These are phyloP conservation scores for Boletus vermiculosoides DNA, from an alignment of 768 basidiomycete genomes.

Conservation along the genomic window DNA sequence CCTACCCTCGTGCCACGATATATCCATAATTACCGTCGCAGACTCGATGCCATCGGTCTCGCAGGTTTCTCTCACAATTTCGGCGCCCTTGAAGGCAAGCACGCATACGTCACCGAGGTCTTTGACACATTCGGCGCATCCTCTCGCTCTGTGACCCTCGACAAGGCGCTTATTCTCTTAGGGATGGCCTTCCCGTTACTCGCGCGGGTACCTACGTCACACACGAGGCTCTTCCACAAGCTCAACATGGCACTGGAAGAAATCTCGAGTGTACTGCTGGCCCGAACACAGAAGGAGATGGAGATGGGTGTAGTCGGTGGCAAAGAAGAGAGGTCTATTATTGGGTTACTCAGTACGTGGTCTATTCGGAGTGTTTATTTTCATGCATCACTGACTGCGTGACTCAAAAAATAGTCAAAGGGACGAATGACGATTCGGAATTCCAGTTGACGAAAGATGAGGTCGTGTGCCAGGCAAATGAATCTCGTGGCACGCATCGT, in stretches of 20 bases:
- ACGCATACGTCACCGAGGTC: conserved; percentile 23
- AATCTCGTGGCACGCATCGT: too few relatives aligned
- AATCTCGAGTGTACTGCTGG: conserved; percentile 41
- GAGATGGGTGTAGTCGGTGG: conserved; percentile 21
- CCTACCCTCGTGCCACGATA: too few relatives aligned
- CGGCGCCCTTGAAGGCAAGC: conserved; percentile 48
- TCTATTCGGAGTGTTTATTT: conserved; percentile 16
- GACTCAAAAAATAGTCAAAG: too few relatives aligned
- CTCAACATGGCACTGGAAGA: conserved; percentile 36
- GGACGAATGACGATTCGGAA: conserved; percentile 14
- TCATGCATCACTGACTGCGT: background rate
- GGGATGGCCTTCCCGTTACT: conserved; percentile 38
- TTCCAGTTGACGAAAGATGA: conserved; percentile 27
- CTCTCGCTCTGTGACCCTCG: conserved; percentile 22
- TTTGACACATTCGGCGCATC: conserved; percentile 26
- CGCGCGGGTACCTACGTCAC: conserved; percentile 35
- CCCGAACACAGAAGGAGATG: conserved; percentile 35
- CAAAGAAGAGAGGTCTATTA: conserved; percentile 27
- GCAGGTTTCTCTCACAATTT: conserved; percentile 62
- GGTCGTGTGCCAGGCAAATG: conserved; percentile 23
- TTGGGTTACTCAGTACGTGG: conserved; percentile 22
- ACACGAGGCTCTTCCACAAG: conserved; percentile 30
- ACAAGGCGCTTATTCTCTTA: conserved; percentile 37
- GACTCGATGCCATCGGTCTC: conserved; percentile 57
- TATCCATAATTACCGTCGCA: conserved; percentile 13